Conservation (phyloP, 164 flowering plant species). For the Liriodendron chinense region DNA sequence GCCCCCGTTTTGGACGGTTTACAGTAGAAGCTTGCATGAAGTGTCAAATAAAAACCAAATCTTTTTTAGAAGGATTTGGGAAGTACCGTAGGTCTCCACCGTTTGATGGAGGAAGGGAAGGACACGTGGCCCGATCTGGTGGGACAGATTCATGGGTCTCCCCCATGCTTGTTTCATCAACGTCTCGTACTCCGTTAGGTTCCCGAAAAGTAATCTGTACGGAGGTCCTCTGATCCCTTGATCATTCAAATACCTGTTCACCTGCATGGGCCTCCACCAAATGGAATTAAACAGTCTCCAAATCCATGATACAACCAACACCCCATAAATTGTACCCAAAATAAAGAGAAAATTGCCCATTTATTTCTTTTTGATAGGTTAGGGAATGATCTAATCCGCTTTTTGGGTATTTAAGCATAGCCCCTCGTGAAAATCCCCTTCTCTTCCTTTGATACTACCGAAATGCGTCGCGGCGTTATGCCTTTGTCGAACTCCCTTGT, state of each 20-base stretch:
- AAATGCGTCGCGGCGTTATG: too few species aligned
- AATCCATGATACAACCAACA: not conserved
- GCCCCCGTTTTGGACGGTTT: too few species aligned
- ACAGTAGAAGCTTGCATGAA: too few species aligned
- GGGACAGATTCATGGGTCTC: slow-evolving; percentile 20
- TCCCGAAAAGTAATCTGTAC: slow-evolving; percentile 11
- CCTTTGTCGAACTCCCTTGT: too few species aligned
- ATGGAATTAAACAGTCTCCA: not conserved
- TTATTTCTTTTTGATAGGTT: not conserved
- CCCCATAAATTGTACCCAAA: not conserved
- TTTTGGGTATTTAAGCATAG: too few species aligned
- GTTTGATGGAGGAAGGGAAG: slow-evolving; percentile 12
- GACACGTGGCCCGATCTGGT: slow-evolving; percentile 19
- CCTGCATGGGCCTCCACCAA: slow-evolving; percentile 16
- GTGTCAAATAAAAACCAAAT: too few species aligned
- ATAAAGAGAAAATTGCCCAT: not conserved
- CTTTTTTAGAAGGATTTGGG: too few species aligned
- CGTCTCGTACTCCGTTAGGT: slow-evolving; percentile 2
- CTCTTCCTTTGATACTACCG: too few species aligned
- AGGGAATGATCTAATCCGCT: too few species aligned
- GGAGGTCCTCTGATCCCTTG: slow-evolving; percentile 16
- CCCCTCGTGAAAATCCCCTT: too few species aligned
- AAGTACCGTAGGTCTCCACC: not conserved
- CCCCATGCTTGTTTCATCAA: slow-evolving; percentile 8
- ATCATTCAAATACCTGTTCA: slow-evolving; percentile 6